phyloP scores from a whole-genome alignment of 164 flowering plant genomes.

The Nelumbo lutea region DNA sequence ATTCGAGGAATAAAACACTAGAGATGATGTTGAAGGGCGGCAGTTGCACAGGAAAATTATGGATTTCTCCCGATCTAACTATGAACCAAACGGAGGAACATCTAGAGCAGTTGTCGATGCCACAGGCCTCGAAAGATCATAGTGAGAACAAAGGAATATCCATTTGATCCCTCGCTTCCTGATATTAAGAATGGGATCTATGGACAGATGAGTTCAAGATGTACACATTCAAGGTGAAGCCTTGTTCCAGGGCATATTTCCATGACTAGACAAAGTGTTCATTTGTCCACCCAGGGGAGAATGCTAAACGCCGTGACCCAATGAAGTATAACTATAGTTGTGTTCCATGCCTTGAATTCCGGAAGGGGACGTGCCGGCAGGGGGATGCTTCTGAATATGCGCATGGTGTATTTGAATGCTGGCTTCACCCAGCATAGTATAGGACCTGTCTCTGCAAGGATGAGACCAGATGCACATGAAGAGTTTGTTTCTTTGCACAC shows the following conservation, averaged over 20 bases:
- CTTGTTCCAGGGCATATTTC: neutral
- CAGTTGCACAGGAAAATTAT: too few species aligned
- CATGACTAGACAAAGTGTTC: neutral
- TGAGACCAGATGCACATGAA: neutral
- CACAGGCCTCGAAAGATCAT: too few species aligned
- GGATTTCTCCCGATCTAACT: too few species aligned
- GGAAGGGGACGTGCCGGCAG: neutral
- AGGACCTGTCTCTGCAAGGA: neutral
- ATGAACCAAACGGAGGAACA: too few species aligned
- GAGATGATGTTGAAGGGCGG: too few species aligned
- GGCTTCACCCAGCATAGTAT: neutral
- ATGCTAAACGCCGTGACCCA: neutral
- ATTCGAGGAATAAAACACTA: too few species aligned
- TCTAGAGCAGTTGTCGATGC: too few species aligned
- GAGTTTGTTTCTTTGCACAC: neutral
- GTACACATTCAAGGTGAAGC: neutral
- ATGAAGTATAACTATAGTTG: neutral
- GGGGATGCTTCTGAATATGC: neutral
- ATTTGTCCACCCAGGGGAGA: neutral
- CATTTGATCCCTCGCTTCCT: too few species aligned
- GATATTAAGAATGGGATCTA: too few species aligned
- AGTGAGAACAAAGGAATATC: too few species aligned
- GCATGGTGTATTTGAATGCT: neutral
- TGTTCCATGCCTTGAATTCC: neutral
- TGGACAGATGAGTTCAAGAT: too few species aligned